Percentiles rank a stretch among this genome's conserved stretches.
Conservation (phyloP, 495 filamentous ascomycete genomes). For the Chaetomidium leptoderma region DNA sequence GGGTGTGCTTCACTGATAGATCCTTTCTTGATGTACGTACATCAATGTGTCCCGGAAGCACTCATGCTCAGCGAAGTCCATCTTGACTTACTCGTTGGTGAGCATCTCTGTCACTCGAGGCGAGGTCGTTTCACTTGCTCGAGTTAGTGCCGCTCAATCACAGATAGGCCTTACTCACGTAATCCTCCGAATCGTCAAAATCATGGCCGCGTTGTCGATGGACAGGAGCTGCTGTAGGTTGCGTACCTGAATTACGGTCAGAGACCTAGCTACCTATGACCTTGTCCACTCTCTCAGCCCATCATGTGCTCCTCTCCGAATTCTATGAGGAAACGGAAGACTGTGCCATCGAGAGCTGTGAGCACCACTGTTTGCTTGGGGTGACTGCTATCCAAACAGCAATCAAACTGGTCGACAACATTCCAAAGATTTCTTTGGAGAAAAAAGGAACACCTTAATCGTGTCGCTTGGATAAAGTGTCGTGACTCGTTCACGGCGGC, state of each 20-base stretch:
- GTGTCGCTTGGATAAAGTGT: background rate
- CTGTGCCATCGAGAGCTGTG: background rate
- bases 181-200: background rate
- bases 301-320: background rate
- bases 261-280: background rate
- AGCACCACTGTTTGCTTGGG: background rate
- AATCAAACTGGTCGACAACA: background rate
- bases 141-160: background rate
- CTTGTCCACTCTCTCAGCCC: background rate
- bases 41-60: background rate
- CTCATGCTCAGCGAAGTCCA: background rate
- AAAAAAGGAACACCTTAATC: background rate
- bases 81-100: background rate
- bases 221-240: too few relatives aligned
- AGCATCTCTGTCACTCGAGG: background rate
- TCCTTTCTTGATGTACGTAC: background rate
- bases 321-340: background rate
- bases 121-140: background rate
- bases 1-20: background rate
- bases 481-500: too few relatives aligned
- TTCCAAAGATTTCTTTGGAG: background rate
- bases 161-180: background rate
- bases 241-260: background rate
- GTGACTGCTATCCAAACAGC: background rate
- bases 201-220: constrained; percentile 27